Evolutionary conservation across 352 stramenopile genomes (phyloP), one percentile per base, ranked within the genome.

Genomic region (Globisporangium radiosum): DNA sequence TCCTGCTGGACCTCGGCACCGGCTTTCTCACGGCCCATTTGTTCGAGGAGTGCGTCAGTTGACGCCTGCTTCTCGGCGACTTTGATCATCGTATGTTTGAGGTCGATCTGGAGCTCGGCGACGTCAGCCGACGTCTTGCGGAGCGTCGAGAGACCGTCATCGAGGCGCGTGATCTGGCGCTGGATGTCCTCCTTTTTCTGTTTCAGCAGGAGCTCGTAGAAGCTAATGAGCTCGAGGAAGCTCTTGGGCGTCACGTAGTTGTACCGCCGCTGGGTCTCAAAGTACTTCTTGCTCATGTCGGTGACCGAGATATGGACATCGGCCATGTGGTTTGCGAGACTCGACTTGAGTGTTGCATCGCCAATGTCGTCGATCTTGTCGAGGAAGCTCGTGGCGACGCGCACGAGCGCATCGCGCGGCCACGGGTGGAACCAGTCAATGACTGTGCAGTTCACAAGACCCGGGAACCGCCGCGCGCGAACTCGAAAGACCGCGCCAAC

Each of bases 181-280:
- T 98, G 92, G 64, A 98, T 95, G 48, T 98, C 87, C 49, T 89
- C 81, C 60, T 97, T 97, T 56, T 99, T 98, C 56, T 96, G 87
- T 57, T 87, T 89, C 25, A 99, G 81, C 45, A 99, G 63, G 63
- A 98, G 97, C 70, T 98, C 97, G 82, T 99, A 99, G 63, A 99
- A 98, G 40, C 78, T 89, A 51, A 99, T 99, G 11, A 99, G 76
- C 73, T 99, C 96, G 25, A 99, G 78, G 76, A 98, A 99, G 64
- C 88, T 98, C 78, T 99, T 99, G 7, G 97, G 96, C 47, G 97
- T 99, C 54, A 98, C 95, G 70, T 99, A 99, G 71, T 99, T 99
- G 88, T 98, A 98, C 7, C 97, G 84, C 0, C 94, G 78, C 66
- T 98, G 93, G 7, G 90, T 97, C 62, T 98, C 88, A 59, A 97